phyloP scores from a whole-genome alignment of 2,329 filamentous ascomycete genomes.

The Pochonia chlamydosporia region DNA sequence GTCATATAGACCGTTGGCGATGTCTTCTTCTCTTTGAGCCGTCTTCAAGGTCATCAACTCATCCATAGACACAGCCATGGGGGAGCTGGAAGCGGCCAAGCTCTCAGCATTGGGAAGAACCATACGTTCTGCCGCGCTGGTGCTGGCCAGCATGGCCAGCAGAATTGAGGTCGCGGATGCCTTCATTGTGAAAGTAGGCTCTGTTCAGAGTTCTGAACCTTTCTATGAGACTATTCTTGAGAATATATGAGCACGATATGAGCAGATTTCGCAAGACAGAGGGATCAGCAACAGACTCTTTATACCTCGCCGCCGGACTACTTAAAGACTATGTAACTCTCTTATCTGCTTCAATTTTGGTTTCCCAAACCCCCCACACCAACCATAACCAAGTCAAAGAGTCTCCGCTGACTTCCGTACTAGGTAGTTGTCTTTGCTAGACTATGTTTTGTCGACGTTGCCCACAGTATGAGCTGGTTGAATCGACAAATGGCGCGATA shows the following conservation, averaged over 20 bases:
- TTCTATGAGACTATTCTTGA: too few relatives aligned
- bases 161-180: not conserved
- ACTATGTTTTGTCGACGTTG: too few relatives aligned
- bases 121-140: not conserved
- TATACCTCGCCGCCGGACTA: not conserved
- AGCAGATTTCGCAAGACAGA: not conserved
- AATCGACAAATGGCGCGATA: not conserved
- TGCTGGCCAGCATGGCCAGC: not conserved
- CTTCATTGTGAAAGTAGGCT: not conserved
- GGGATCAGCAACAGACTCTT: not conserved
- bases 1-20: slow-evolving; percentile 8
- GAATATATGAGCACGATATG: not conserved
- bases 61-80: not conserved
- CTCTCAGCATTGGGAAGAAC: not conserved
- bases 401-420: too few relatives aligned
- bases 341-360: too few relatives aligned
- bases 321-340: too few relatives aligned
- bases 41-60: not conserved
- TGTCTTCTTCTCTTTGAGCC: not conserved
- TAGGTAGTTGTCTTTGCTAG: too few relatives aligned
- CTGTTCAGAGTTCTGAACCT: not conserved
- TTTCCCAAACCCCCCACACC: too few relatives aligned
- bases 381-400: too few relatives aligned
- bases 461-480: not conserved
- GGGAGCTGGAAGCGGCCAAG: not conserved